Evolutionary conservation across 352 stramenopile genomes (phyloP), one percentile per base, ranked within the genome.

Genomic region (Aphanomyces stellatus): DNA sequence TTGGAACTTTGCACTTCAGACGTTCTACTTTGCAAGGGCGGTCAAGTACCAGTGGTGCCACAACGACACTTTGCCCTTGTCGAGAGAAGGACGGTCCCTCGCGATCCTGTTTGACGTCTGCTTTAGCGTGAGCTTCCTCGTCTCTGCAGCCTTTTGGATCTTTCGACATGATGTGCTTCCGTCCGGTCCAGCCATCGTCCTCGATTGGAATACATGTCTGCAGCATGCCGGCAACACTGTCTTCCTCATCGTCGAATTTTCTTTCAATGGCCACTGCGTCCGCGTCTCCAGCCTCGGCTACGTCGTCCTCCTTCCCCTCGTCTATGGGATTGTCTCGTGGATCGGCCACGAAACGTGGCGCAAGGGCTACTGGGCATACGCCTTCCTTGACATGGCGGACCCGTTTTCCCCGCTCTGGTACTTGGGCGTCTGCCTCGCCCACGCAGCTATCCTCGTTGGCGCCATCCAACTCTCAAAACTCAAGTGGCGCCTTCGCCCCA

Each of bases 311-410:
- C 41, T 37, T 11, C 57, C 57, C 5, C 34, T 41, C 25, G 27
- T 65, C 27, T 65, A 65, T 35, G 57, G 28, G 8, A 25, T 35
- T 1, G 51, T 37, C 13, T 13, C 57, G 1, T 65, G 57, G 15
- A 30, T 65, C 27, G 19, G 22, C 6, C 30, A 65, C 30, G 43
- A 27, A 22, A 65, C 57, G 27, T 65, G 57, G 57, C 33, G 31
- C 27, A 5, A 65, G 34, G 57, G 57, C 11, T 37, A 22, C 11
- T 65, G 57, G 57, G 25, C 57, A 31, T 65, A 65, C 43, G 53
- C 51, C 7, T 65, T 65, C 33, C 34, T 65, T 1, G n/a, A 31
- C 10, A 53, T 65, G 34, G 33, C 42, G 19, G 53, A 17, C 11
- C 34, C 33, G 34, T 24, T n/a, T 8, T 37, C 57, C 4, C 57